A percentile compares a stretch with the other conserved stretches of the same genome.
Conservation (phyloP, 805 yeast species). For the Wickerhamiella occidentalis region DNA sequence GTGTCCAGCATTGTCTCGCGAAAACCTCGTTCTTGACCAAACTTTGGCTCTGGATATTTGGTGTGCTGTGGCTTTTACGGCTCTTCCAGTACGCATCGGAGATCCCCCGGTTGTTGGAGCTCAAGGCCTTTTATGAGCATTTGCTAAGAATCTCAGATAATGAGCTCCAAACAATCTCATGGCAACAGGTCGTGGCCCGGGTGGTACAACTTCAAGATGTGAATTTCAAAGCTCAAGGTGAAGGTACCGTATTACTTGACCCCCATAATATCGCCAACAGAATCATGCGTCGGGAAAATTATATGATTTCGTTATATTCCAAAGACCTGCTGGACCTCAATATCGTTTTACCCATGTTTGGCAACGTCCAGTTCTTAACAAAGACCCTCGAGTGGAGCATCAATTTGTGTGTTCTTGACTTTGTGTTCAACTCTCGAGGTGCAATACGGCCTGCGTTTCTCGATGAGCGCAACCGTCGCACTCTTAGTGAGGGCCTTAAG, state of each 20-base stretch:
- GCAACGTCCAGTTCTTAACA: conserved; percentile 42
- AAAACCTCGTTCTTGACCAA: conserved; percentile 39
- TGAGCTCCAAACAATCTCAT: conserved; percentile 83
- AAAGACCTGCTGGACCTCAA: conserved; percentile 60
- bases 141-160: conserved; percentile 60
- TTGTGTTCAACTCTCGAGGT: conserved; percentile 71
- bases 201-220: conserved; percentile 57
- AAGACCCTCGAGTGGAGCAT: conserved; percentile 91
- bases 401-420: conserved; percentile 76
- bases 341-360: conserved; percentile 40
- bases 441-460: conserved; percentile 62
- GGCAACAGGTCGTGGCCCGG: conserved; percentile 76
- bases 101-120: conserved; percentile 54
- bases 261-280: conserved; percentile 94
- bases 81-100: conserved; percentile 41
- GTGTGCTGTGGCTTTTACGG: conserved; percentile 32
- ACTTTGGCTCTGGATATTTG: conserved; percentile 50
- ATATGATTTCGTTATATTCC: conserved; percentile 79
- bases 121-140: conserved; percentile 62
- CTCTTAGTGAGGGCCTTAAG: conserved; percentile 53
- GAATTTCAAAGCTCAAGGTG: conserved; percentile 21
- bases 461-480: conserved; percentile 55
- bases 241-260: conserved; percentile 47
- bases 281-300: conserved; percentile 90
- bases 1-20: conserved; percentile 37